A percentile compares a stretch with the other conserved stretches of the same genome.
Conservation (phyloP, 1,284 basidiomycete species). For the Apiotrichum montevideense region DNA sequence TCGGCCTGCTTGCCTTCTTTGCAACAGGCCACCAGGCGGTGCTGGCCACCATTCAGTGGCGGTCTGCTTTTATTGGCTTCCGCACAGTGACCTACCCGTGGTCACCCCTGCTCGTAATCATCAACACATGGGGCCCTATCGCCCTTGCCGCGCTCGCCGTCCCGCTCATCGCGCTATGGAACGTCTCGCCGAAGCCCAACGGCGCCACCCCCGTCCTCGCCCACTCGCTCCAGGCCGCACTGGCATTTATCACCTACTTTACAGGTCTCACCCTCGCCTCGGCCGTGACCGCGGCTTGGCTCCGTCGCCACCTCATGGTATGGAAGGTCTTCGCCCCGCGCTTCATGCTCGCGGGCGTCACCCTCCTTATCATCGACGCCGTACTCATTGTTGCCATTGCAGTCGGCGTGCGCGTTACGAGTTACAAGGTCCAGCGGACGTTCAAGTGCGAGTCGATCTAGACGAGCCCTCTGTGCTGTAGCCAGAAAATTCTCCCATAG, state of each 20-base stretch:
- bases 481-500: no score
- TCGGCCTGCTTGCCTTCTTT: constrained; percentile 74
- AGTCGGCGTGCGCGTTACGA: constrained; percentile 38
- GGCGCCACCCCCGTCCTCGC: constrained; percentile 39
- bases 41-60: constrained; percentile 91
- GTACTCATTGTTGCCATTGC: constrained; percentile 45
- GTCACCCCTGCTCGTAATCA: constrained; percentile 67
- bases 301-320: constrained; percentile 91
- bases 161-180: constrained; percentile 80
- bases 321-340: constrained; percentile 98
- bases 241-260: constrained; percentile 68
- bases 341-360: constrained; percentile 68
- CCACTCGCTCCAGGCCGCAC: constrained; percentile 51
- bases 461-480: no score
- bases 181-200: constrained; percentile 60
- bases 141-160: constrained; percentile 60
- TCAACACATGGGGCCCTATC: constrained; percentile 74
- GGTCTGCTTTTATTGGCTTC: constrained; percentile 75
- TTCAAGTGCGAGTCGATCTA: constrained; percentile 38
- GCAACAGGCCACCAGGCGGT: constrained; percentile 87
- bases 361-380: constrained; percentile 49
- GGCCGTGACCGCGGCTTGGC: constrained; percentile 65
- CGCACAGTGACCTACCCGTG: constrained; percentile 64
- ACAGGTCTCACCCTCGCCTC: constrained; percentile 61
- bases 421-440: constrained; percentile 43